Conservation (phyloP, 495 filamentous ascomycete species). For the Chaetomium cochliodes region DNA sequence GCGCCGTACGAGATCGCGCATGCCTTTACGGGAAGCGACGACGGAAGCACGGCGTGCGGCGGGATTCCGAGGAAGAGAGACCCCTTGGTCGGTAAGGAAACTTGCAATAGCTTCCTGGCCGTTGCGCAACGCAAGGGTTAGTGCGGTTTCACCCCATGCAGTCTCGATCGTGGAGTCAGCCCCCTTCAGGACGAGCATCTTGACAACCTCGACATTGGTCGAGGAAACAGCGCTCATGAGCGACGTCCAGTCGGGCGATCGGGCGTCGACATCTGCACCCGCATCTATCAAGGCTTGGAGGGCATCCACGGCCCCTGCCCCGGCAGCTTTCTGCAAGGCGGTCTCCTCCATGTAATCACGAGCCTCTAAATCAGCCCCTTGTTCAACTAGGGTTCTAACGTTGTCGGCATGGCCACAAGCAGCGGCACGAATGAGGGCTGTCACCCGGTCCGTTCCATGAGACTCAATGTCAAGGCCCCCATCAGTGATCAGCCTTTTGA, state of each 20-base stretch:
- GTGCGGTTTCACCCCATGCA: neutral
- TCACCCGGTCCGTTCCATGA: neutral
- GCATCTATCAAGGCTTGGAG: neutral
- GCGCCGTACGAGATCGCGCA: neutral
- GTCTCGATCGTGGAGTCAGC: neutral
- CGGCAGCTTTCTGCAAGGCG: neutral
- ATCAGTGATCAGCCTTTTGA: neutral
- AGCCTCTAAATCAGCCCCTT: neutral
- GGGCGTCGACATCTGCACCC: neutral
- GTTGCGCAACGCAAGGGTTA: neutral
- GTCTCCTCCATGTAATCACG: neutral
- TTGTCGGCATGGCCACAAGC: neutral
- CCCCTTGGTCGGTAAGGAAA: neutral
- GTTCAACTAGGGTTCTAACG: neutral
- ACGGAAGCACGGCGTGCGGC: neutral
- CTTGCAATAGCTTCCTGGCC: neutral
- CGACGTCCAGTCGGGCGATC: neutral
- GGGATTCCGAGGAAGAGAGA: neutral
- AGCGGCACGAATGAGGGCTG: slow-evolving; percentile 2
- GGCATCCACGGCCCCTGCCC: neutral
- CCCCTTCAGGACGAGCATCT: neutral
- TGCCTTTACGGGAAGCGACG: neutral
- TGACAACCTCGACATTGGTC: neutral
- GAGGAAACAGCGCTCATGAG: slow-evolving; percentile 2
- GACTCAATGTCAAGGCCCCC: neutral